A percentile compares a stretch with the other conserved stretches of the same genome.
Conservation (phyloP, 1,284 basidiomycete genomes). For the Ustilago vetiveriae region DNA sequence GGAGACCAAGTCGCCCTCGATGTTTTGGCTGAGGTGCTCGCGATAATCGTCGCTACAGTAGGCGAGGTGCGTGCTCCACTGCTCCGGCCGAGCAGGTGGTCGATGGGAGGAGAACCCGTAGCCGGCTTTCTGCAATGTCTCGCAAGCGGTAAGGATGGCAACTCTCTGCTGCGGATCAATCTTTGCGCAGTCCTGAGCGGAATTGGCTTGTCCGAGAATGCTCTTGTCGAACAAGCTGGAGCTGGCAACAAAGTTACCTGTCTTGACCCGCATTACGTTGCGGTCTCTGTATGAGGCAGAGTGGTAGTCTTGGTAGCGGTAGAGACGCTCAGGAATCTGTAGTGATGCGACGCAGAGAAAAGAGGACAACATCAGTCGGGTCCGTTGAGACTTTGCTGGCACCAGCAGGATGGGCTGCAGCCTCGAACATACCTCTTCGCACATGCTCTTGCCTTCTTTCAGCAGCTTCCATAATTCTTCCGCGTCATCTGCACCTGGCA, state of each 20-base stretch:
- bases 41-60: conserved; percentile 51
- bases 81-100: conserved; percentile 15
- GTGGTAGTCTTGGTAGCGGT: conserved; percentile 47
- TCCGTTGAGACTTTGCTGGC: background rate
- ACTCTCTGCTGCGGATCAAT: conserved; percentile 52
- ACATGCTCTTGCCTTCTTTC: conserved; percentile 36
- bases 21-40: conserved; percentile 45
- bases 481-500: conserved; percentile 45
- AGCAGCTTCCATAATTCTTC: conserved; percentile 47
- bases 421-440: conserved; percentile 26
- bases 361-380: background rate
- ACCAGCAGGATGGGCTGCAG: no score
- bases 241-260: conserved; percentile 33
- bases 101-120: conserved; percentile 30
- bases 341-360: background rate
- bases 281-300: conserved; percentile 43
- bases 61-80: conserved; percentile 46
- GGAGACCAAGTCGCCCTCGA: conserved; percentile 26
- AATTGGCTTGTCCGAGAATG: conserved; percentile 11
- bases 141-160: conserved; percentile 31
- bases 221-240: conserved; percentile 35
- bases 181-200: conserved; percentile 23
- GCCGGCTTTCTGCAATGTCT: conserved; percentile 35
- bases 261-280: conserved; percentile 50
- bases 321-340: conserved; percentile 39